Evolutionary conservation across 1,284 basidiomycete species (phyloP), one percentile per base, ranked within the genome.

Genomic region (Sanghuangporus sanghuang): DNA sequence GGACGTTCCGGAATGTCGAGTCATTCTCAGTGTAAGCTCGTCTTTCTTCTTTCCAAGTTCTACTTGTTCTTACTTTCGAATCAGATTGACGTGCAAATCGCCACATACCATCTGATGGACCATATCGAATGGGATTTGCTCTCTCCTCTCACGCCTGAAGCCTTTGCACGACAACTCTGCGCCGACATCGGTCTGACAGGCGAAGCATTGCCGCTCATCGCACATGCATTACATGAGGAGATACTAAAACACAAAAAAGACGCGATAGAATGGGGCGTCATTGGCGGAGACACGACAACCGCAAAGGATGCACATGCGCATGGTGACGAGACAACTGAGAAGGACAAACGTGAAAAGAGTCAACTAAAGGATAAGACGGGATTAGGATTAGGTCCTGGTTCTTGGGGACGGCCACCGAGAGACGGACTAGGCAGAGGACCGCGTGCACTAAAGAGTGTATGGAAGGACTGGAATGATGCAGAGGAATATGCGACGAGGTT

Each of bases 91-190:
- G 93, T 99, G n/a, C 96, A 98, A 75, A 92, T 99, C 72, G 90
- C 90, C 54, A 92, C 90, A 18, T 83, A 95, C 73, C 93, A 96
- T 74, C 82, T 99, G 0, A 82, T 91, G 63, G 96, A 99, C 77
- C 92, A 96, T 68, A 93, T 99, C 70, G 97, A 99, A 76, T 99
- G 97, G 97, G 96, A 99, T 75, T 83, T 99, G 6, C 85, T 94
- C 38, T 98, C 96, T 0, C 84, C 90, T 0, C 84, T 98, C 16
- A 96, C 95, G 0, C 96, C 96, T 0, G 90, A 96, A 72, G 80
- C 79, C 1, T 99, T 98, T 71, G 87, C 96, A 0, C 76, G 78
- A 42, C 86, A 85, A 64, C 89, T 98, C 57, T 95, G 92, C 71
- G 75, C 82, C 42, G 96, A 99, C 69, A 84, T 98, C 7, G 95